Base-by-base conservation (phyloP, 2,329 filamentous ascomycete species). In the Xylariales sp. region DNA sequence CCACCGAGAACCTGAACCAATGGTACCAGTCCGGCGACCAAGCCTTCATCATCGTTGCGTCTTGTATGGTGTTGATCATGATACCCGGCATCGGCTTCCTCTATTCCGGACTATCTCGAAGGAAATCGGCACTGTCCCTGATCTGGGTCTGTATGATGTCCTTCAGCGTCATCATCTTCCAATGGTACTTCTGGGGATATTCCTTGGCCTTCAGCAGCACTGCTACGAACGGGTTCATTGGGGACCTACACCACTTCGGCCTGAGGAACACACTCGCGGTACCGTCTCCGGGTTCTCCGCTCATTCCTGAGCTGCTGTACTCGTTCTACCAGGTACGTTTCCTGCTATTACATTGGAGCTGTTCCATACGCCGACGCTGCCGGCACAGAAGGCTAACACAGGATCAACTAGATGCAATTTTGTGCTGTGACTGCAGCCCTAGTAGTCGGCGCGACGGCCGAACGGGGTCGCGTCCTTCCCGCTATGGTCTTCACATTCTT, bases 121-220 rank as follows among this genome's bases (percentile, higher is more conserved):
- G 93, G 74, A 98, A 98, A 73, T 97, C 93, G 4, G 93, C 93
- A 21, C 78, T 98, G 31, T 95, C 89, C 50, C 85, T 97, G 74
- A 93, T 98, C 59, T 97, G 90, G 88, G 89, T 91, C 11, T 89
- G 86, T 69, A 94, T 98, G 87, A 91, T 86, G 63, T 93, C 89
- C 34, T 86, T 86, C 61, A 90, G 87, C 35, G 82, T 97, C 60
- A 76, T 96, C 62, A 85, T 87, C 43, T 96, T 98, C 72, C 93
- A 98, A 70, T 98, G 93, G 93, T 97, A 96, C 60, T 96, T 98
- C 65, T 97, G 93, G 91, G 93, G 93, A 27, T 98, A 95, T 66
- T 95, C 91, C 11, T 74, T 98, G 47, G 90, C 91, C 39, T 96
- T 97, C 68, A 93, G 86, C 58, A 74, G 78, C 31, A 81, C 80